A percentile compares a stretch with the other conserved stretches of the same genome.
phyloP scores from a whole-genome alignment of 306 rosid genomes.

The Prunus armeniaca region DNA sequence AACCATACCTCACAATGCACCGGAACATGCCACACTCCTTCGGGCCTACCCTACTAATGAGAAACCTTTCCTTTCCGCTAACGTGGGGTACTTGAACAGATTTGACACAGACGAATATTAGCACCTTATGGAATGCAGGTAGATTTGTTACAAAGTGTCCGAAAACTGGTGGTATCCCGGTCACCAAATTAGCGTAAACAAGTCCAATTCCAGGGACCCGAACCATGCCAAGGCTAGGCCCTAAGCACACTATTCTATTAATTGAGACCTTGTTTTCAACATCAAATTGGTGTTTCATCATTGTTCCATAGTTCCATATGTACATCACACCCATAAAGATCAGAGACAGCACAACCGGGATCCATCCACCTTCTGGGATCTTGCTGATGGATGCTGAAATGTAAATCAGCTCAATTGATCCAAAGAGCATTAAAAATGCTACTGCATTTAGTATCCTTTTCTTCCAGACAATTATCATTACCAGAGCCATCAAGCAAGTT shows the following conservation, averaged over 20 bases:
- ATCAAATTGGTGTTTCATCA: slow-evolving; percentile 62
- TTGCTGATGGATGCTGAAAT: slow-evolving; percentile 54
- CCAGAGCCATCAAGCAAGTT: slow-evolving; percentile 71
- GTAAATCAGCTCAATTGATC: slow-evolving; percentile 61
- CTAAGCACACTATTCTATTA: slow-evolving; percentile 42
- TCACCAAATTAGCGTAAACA: slow-evolving; percentile 45
- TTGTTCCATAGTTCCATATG: slow-evolving; percentile 70
- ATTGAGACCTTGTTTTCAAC: slow-evolving; percentile 68
- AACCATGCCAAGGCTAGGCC: slow-evolving; percentile 61
- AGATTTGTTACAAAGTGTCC: slow-evolving; percentile 68
- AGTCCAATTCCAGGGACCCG: slow-evolving; percentile 69
- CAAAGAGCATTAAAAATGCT: slow-evolving; percentile 47
- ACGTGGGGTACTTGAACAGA: slow-evolving; percentile 60
- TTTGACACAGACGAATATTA: slow-evolving; percentile 59
- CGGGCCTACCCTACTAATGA: slow-evolving; percentile 61
- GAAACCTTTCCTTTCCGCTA: slow-evolving; percentile 41
- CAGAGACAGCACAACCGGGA: slow-evolving; percentile 44
- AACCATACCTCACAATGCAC: slow-evolving; percentile 75
- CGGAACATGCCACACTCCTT: slow-evolving; percentile 63
- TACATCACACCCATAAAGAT: slow-evolving; percentile 49
- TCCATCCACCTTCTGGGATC: slow-evolving; percentile 70
- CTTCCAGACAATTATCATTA: slow-evolving; percentile 67
- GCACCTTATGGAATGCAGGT: slow-evolving; percentile 68
- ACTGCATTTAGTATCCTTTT: slow-evolving; percentile 40
- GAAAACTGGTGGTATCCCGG: slow-evolving; percentile 55